Base-by-base conservation (phyloP, 768 basidiomycete species). In the Rhizopogon vulgaris region DNA sequence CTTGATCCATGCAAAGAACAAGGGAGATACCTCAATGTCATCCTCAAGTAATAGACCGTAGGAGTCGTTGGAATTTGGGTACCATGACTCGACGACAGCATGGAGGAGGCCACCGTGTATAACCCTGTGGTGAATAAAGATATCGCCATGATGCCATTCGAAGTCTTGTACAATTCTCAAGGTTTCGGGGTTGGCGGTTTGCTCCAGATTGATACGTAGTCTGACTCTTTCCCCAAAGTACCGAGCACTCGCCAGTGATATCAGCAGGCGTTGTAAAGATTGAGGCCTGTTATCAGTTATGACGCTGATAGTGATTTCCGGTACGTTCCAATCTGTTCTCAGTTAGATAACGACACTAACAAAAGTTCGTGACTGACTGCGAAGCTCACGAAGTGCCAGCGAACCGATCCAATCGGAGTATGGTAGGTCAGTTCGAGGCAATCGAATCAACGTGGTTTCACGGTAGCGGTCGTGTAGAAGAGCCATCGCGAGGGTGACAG, bases 51-150 rank as follows among this genome's bases (percentile, higher is more conserved):
- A 69, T 17, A 94, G 63, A 6, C 86, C 90, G 62, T 91, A 92
- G 1, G 82, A 79, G 58, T 93, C 70, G 54, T 90, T 77, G 28
- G 77, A 75, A 24, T 72, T 68, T 4, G 92, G 91, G 62, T 90
- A 94, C 90, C 92, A 94, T 4, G 89, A 88, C 67, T 93, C 91
- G 12, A 92, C 85, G 12, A 94, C 82, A 6, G 91, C 87, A 3
- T 87, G 77, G 49, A 94, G 78, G 17, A 94, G 73, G 4, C 90
- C 91, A 2, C 83, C 90, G 52, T 83, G 84, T n/a, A 87, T 68
- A 51, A 91, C 75, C 24, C 92, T 79, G 60, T 84, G 87, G 49
- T 90, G 82, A 6, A 88, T 59, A 52, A 77, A 78, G 6, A 83
- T 57, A 36, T 67, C 58, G 5, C 90, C 89, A 56, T 82, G 74